Conservation (phyloP, 306 rosid species). For the Rosa chinensis region DNA sequence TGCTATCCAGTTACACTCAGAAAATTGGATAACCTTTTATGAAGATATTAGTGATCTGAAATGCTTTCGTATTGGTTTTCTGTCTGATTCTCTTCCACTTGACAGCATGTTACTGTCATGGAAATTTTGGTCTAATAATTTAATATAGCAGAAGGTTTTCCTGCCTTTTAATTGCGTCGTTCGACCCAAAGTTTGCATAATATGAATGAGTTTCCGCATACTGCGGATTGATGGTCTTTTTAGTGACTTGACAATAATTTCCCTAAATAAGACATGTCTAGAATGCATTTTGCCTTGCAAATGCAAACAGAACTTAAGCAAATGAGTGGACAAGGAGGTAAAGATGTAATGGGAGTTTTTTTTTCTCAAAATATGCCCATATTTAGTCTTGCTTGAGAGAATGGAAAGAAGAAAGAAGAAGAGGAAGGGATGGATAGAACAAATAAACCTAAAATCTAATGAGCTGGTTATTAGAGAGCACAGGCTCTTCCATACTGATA, state of each 20-base stretch:
- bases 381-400: not conserved
- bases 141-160: not conserved
- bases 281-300: not conserved
- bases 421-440: not conserved
- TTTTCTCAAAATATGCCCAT: not conserved
- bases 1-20: not conserved
- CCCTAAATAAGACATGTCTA: not conserved
- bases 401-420: not conserved
- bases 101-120: too few species aligned
- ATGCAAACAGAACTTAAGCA: not conserved
- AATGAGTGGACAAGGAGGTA: not conserved
- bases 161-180: not conserved
- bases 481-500: not conserved
- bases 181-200: not conserved
- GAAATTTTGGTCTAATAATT: not conserved
- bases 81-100: not conserved
- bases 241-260: not conserved
- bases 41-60: not conserved
- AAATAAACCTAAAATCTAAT: not conserved
- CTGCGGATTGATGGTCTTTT: not conserved
- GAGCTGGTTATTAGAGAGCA: not conserved
- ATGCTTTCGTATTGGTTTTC: not conserved
- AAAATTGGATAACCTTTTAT: not conserved
- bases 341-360: not conserved
- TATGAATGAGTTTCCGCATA: not conserved